Conservation (phyloP, 208 protist genomes). For the Leishmania lainsoni region DNA sequence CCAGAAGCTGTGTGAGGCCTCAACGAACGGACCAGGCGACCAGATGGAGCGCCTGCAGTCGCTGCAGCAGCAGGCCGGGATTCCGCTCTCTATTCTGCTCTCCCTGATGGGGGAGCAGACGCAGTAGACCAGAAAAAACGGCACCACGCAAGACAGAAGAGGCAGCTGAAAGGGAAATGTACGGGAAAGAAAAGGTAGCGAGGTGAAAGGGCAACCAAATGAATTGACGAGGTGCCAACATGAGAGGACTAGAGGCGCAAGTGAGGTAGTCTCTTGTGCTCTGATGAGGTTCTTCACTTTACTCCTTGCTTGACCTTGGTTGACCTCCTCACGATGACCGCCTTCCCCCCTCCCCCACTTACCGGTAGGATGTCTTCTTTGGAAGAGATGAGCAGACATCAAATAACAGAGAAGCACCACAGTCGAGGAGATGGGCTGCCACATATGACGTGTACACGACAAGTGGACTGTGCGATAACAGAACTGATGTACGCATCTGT, state of each 20-base stretch:
- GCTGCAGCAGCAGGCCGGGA: conserved; percentile 81
- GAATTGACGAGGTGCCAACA: not conserved
- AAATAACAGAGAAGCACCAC: not conserved
- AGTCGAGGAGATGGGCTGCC: not conserved
- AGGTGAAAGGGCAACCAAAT: not conserved
- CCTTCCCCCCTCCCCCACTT: not conserved
- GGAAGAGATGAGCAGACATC: not conserved
- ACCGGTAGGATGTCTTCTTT: not conserved
- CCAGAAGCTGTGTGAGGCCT: conserved; percentile 47
- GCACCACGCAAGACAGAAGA: not conserved
- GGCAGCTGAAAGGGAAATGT: not conserved
- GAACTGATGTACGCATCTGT: not conserved
- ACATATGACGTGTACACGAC: not conserved
- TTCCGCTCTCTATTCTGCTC: conserved; percentile 83
- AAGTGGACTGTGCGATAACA: not conserved
- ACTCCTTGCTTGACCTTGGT: not conserved
- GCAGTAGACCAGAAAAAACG: conserved; percentile 19
- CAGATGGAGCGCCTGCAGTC: conserved; percentile 86
- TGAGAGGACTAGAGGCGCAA: not conserved
- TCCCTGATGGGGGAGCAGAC: conserved; percentile 71
- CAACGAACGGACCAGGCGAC: conserved; percentile 37
- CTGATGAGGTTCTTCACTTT: not conserved
- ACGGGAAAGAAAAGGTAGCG: not conserved
- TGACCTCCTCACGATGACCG: not conserved
- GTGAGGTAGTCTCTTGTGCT: not conserved